Conservation (phyloP, 305 asterid species). For the Rubia tinctorum region DNA sequence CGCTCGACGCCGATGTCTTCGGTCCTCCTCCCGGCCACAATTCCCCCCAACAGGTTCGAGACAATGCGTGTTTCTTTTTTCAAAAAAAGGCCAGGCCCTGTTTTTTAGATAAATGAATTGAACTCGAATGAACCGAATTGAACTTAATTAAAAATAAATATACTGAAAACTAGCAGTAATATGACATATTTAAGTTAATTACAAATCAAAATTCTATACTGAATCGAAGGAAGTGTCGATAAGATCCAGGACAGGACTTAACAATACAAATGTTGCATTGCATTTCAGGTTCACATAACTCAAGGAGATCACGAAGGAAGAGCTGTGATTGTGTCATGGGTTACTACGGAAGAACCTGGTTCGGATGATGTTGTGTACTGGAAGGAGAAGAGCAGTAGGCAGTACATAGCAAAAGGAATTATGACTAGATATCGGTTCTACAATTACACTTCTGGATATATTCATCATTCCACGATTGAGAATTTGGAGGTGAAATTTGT, state of each 20-base stretch:
- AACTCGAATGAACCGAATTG: too few relatives aligned
- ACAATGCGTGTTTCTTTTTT: neutral
- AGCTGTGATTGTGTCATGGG: slow-evolving; percentile 90
- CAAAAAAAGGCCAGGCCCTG: too few relatives aligned
- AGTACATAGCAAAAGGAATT: slow-evolving; percentile 42
- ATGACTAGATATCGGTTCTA: slow-evolving; percentile 43
- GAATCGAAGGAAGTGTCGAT: too few relatives aligned
- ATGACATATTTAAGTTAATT: too few relatives aligned
- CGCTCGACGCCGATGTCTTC: slow-evolving; percentile 76
- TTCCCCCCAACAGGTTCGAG: slow-evolving; percentile 65
- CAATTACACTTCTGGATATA: slow-evolving; percentile 74
- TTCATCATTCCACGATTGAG: slow-evolving; percentile 63
- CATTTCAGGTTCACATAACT: slow-evolving; percentile 65
- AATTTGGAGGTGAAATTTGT: slow-evolving; percentile 43
- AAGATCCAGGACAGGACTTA: too few relatives aligned
- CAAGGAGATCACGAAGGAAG: slow-evolving; percentile 82
- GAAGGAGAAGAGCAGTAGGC: slow-evolving; percentile 41
- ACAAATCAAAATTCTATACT: too few relatives aligned
- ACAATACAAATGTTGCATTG: too few relatives aligned
- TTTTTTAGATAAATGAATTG: too few relatives aligned
- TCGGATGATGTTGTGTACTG: slow-evolving; percentile 53
- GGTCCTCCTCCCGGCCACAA: slow-evolving; percentile 60
- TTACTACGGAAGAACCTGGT: slow-evolving; percentile 64
- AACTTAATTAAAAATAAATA: too few relatives aligned
- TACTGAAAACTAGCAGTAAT: too few relatives aligned